These are phyloP conservation scores for Amoeboradix gromovi DNA, from an alignment of 371 early-diverging fungal genomes.

Conservation along the genomic window DNA sequence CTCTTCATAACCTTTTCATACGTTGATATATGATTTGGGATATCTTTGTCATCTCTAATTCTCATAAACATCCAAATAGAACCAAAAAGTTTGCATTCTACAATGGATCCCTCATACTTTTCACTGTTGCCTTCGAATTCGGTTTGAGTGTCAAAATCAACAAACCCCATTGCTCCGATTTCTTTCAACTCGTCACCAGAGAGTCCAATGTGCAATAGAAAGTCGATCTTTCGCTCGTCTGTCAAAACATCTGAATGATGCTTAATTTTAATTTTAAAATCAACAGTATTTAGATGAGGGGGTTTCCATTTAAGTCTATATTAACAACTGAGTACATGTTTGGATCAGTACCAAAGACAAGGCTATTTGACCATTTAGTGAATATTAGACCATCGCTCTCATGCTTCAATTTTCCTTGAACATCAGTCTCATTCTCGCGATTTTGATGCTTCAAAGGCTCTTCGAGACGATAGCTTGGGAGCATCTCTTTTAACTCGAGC, in stretches of 20 bases:
- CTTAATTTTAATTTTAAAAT: slow-evolving; percentile 25
- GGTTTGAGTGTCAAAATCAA: background rate
- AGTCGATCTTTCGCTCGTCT: background rate
- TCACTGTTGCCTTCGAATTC: background rate
- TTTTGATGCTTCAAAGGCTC: slow-evolving; percentile 25
- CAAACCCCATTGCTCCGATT: background rate
- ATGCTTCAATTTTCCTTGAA: slow-evolving; percentile 30
- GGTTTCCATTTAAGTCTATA: slow-evolving; percentile 94
- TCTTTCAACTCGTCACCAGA: background rate
- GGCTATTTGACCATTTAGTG: slow-evolving; percentile 56
- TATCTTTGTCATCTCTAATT: background rate
- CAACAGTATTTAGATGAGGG: slow-evolving; percentile 80
- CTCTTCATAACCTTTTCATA: background rate
- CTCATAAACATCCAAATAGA: background rate
- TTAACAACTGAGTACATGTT: slow-evolving; percentile 30
- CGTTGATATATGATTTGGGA: background rate
- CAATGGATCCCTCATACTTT: background rate
- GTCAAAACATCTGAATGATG: background rate
- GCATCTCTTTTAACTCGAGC: background rate
- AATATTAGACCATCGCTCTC: slow-evolving; percentile 90
- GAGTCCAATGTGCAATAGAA: background rate
- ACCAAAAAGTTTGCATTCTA: background rate
- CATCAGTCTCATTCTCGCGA: slow-evolving; percentile 10
- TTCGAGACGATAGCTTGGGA: slow-evolving; percentile 1
- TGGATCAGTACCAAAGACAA: slow-evolving; percentile 47